Evolutionary conservation across 192 early-diverging fungal species (phyloP).

Genomic region (Coemansia sp.): DNA sequence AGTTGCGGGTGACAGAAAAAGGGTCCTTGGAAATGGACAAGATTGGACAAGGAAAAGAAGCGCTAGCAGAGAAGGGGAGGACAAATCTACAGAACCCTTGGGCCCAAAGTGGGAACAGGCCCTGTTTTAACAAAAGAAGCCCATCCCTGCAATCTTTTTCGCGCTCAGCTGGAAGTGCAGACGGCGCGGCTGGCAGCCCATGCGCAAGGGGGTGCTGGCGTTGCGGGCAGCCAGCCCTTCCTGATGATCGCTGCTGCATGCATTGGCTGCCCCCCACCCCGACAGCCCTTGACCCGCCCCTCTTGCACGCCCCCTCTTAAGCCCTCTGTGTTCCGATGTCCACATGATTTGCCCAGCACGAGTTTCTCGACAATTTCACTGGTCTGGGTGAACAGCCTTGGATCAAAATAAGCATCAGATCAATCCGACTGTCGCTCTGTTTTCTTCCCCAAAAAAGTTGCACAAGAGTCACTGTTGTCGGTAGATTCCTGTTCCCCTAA

Average conservation of each 20-base stretch:
- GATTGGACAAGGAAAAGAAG: too few species aligned
- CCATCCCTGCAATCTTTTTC: background rate
- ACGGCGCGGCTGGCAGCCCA: too few species aligned
- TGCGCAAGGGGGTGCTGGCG: too few species aligned
- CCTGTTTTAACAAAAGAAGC: too few species aligned
- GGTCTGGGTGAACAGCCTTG: too few species aligned
- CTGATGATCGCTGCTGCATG: slow-evolving; percentile 7
- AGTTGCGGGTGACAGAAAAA: too few species aligned
- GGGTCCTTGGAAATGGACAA: too few species aligned
- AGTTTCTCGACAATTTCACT: background rate
- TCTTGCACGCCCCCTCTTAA: background rate
- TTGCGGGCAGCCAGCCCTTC: background rate
- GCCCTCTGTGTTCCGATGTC: background rate
- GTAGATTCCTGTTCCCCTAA: background rate
- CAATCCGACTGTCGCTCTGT: background rate
- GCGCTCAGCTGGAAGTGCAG: too few species aligned
- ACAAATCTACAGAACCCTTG: too few species aligned
- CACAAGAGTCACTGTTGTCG: background rate
- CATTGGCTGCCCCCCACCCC: background rate
- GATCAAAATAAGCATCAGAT: background rate
- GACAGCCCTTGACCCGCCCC: background rate
- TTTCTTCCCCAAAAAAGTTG: background rate
- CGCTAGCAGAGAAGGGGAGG: too few species aligned
- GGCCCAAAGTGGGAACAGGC: too few species aligned
- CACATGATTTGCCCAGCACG: background rate